Conservation (phyloP, 2,329 filamentous ascomycete genomes). For the Neofusicoccum parvum region DNA sequence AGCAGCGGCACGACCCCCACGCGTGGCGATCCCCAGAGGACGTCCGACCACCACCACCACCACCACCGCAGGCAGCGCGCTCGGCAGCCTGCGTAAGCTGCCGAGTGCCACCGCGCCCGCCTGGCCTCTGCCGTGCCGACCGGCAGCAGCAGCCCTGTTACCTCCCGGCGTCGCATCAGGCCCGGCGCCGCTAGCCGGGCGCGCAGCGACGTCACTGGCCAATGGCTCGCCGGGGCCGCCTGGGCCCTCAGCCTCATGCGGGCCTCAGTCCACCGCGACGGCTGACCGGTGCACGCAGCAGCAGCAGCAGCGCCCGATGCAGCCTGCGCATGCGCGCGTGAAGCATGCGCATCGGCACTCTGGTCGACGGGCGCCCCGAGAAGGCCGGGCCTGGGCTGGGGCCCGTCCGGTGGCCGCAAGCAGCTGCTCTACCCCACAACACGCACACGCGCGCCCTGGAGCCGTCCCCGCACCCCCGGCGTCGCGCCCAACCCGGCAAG, state of each 20-base stretch:
- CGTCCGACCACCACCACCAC: background rate
- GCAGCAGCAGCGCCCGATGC: background rate
- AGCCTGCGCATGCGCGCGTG: no score
- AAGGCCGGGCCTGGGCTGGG: background rate
- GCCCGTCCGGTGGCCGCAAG: background rate
- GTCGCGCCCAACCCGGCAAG: background rate
- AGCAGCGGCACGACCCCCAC: slow-evolving; percentile 7
- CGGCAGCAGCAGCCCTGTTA: background rate
- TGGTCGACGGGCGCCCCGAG: no score
- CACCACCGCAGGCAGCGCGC: background rate
- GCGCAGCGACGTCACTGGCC: background rate
- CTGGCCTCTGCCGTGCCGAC: slow-evolving; percentile 1
- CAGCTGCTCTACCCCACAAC: slow-evolving; percentile 8
- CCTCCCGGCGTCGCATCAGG: background rate
- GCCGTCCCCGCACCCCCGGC: background rate
- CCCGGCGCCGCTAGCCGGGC: background rate
- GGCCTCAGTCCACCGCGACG: background rate
- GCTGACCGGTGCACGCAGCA: background rate
- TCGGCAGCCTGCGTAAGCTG: background rate
- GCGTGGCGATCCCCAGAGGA: background rate
- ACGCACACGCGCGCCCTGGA: background rate
- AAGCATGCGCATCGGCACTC: no score
- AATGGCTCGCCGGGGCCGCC: background rate
- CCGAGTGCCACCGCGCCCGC: background rate
- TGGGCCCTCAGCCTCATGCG: background rate